Base-by-base conservation (phyloP, 2,329 filamentous ascomycete genomes). In the Pseudofabraea citricarpa region DNA sequence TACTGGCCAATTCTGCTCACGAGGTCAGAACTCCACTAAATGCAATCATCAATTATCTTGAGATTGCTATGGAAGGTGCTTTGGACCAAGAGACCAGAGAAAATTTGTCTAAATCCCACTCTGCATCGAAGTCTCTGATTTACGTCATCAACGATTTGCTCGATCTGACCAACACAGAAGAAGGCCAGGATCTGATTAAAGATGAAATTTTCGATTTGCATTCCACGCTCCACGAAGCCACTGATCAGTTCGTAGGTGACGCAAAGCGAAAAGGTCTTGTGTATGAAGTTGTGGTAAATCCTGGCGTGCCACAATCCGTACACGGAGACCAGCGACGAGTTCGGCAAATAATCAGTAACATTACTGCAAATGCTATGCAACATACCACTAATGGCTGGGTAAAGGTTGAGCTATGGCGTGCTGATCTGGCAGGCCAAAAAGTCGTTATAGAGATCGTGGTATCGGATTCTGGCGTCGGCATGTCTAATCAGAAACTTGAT, bases 91-190 rank as follows among this genome's bases (percentile, higher is more conserved):
- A 95, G 58, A 95, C 87, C 0, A 74, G 90, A 16, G 90, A 95
- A 5, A 94, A 93, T 47, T 69, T 95, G 5, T 76, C 85, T 1
- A 85, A 82, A 53, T 95, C 90, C 1, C 87, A 95, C 59, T 94
- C 89, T 1, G 90, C 90, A 4, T 95, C 90, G 0, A 95, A 95
- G 58, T 94, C 89, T 0, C 69, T 95, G 20, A 91, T 95, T 4
- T 95, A 94, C 59, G 89, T 95, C 8, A 95, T 95, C 66, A 95
- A 95, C 52, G 90, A 95, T 60, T 71, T 95, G 2, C 71, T 95
- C 1, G 90, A 95, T 58, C 69, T 95, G 22, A 95, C 90, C 1
- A 93, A 94, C 58, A 85, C 86, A 0, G 90, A 95, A 60, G 85
- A 90, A 60, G 89, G 90, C 0, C 83, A 84, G 37, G 76, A 81